phyloP scores from a whole-genome alignment of 352 stramenopile species.

The Phytophthora crassamura region DNA sequence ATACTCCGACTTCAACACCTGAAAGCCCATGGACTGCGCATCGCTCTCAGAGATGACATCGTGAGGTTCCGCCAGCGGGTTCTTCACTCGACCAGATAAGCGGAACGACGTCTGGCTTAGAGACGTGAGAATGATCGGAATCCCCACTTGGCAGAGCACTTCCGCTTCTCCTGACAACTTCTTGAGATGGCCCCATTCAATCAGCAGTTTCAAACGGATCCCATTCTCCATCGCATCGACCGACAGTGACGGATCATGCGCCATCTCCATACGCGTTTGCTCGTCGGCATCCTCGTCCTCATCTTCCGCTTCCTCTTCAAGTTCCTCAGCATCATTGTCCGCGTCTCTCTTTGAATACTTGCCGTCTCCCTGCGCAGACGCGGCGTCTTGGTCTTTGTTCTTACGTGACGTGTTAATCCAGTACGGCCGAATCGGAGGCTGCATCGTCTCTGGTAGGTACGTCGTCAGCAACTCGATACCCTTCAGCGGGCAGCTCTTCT shows the following conservation, averaged over 20 bases:
- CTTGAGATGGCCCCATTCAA: constrained; percentile 84
- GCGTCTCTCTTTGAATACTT: constrained; percentile 18
- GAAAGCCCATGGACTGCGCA: constrained; percentile 72
- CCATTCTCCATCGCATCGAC: constrained; percentile 89
- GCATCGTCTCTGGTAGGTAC: constrained; percentile 72
- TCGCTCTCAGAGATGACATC: constrained; percentile 68
- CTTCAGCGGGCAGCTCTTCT: constrained; percentile 53
- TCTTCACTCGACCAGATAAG: constrained; percentile 73
- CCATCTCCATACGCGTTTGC: constrained; percentile 60
- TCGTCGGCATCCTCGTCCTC: constrained; percentile 60
- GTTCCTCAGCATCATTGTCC: constrained; percentile 45
- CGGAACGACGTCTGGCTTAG: constrained; percentile 82
- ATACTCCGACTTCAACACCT: constrained; percentile 86
- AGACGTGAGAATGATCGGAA: constrained; percentile 85
- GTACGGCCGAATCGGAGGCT: constrained; percentile 81
- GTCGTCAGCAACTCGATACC: constrained; percentile 64
- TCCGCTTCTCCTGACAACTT: constrained; percentile 70
- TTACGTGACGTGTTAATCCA: constrained; percentile 66
- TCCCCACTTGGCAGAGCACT: constrained; percentile 82
- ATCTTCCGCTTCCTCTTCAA: constrained; percentile 68
- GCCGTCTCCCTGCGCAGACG: constrained; percentile 13
- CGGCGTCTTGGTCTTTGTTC: constrained; percentile 31
- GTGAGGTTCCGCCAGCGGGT: constrained; percentile 49
- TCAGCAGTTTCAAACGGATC: constrained; percentile 79
- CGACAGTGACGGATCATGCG: constrained; percentile 77